Base-by-base conservation (phyloP, 768 basidiomycete species). In the Russula ochroleuca region DNA sequence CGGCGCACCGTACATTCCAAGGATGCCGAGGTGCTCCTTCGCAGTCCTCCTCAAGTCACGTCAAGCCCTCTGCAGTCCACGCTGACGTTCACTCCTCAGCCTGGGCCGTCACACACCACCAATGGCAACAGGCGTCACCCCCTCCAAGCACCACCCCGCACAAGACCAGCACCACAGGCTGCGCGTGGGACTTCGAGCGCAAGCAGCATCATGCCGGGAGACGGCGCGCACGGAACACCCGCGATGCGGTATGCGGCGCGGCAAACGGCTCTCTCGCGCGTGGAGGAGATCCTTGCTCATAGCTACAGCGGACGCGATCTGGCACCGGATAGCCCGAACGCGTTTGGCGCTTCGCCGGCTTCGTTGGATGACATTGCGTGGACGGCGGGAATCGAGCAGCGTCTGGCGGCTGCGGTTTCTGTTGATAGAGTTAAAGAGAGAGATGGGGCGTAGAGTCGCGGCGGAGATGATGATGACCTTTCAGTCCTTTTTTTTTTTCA, bases 1-100 rank as follows among this genome's bases (percentile, higher is more conserved):
- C 74, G 77, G 8, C 68, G 67, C 67, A 31, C 69, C 66, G 35
- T 71, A 72, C 47, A 75, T 71, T 65, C 60, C 73, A 68, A 68
- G 54, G 57, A 48, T 31, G 17, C 53, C 38, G 58, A 54, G 3
- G 67, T 81, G 23, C 76, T 88, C 3, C 83, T 84, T 0, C 75
- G 75, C 28, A 85, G 84, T 64, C 86, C 87, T 0, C 78, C 83
- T 2, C 77, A 78, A 63, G 72, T 88, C 40, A 82, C 76, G 72
- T 86, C 81, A 13, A 82, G 83, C 1, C 79, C 81, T 0, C 75
- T 88, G 60, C 80, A 85, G 60, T 80, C 76, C 31, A 76, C 78
- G 31, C 76, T 88, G 33, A 84, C 81, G 68, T 87, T 88, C 67
- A 70, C 70, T 33, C 59, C 35, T 25, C 64, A 31, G 31, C 23